phyloP scores from a whole-genome alignment of 2,329 filamentous ascomycete species.

The Colletotrichum salicis region DNA sequence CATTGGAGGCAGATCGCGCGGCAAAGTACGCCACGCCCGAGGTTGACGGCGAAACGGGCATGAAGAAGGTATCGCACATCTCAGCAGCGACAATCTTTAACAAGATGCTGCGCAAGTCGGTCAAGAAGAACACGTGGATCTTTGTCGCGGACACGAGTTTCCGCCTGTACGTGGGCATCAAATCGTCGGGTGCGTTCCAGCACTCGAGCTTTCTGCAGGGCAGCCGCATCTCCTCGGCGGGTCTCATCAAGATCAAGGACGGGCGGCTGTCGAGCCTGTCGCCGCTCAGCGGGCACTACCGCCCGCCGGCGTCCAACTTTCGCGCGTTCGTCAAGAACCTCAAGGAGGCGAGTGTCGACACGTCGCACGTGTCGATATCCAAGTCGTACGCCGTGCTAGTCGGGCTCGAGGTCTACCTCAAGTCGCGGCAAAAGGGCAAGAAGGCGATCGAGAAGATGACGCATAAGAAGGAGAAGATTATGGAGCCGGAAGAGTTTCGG shows the following conservation, averaged over 20 bases:
- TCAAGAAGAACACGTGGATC: conserved; percentile 92
- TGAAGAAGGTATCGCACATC: conserved; percentile 67
- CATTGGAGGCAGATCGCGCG: conserved; percentile 68
- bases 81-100: conserved; percentile 80
- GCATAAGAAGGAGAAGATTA: conserved; percentile 66
- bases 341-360: conserved; percentile 79
- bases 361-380: conserved; percentile 80
- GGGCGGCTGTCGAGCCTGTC: conserved; percentile 80
- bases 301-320: conserved; percentile 85
- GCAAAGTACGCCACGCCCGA: conserved; percentile 74
- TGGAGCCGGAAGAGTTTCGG: conserved; percentile 69
- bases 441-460: conserved; percentile 59
- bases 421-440: conserved; percentile 74
- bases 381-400: conserved; percentile 85
- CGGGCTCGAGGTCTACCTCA: conserved; percentile 83
- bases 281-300: conserved; percentile 82
- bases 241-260: conserved; percentile 85
- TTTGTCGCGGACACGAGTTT: conserved; percentile 90
- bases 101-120: conserved; percentile 79
- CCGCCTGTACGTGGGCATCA: conserved; percentile 89
- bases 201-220: conserved; percentile 91
- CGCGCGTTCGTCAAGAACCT: conserved; percentile 81
- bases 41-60: conserved; percentile 68
- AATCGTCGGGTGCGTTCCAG: conserved; percentile 87
- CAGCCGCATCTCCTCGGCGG: conserved; percentile 82